Conservation (phyloP, 129 eudicot species). For the Mikania micrantha region DNA sequence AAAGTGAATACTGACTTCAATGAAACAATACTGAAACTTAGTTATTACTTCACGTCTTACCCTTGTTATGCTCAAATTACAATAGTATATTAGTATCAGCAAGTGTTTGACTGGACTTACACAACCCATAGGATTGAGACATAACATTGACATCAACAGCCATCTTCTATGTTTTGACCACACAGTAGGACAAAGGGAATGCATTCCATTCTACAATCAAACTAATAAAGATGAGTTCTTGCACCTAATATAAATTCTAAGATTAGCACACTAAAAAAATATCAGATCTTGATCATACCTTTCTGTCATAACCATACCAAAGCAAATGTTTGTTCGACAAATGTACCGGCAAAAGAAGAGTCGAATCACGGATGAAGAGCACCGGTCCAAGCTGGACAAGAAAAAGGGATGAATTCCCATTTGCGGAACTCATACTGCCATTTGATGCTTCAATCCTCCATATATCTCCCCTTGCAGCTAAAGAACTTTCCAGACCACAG, state of each 20-base stretch:
- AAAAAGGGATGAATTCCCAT: slow-evolving; percentile 57
- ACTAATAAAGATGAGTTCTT: slow-evolving; percentile 5
- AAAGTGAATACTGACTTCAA: too few species aligned
- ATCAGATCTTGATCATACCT: slow-evolving; percentile 35
- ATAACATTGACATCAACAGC: slow-evolving; percentile 86
- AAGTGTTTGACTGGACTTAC: slow-evolving; percentile 33
- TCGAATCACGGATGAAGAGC: slow-evolving; percentile 79
- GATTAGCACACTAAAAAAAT: not conserved
- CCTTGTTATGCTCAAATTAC: not conserved
- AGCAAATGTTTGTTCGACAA: slow-evolving; percentile 80
- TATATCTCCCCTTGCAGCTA: slow-evolving; percentile 77
- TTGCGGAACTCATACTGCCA: slow-evolving; percentile 60
- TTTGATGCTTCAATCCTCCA: slow-evolving; percentile 88
- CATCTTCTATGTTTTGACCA: slow-evolving; percentile 89
- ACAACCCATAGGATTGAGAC: slow-evolving; percentile 83
- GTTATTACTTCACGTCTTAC: too few species aligned
- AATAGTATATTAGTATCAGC: not conserved
- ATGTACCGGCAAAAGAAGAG: slow-evolving; percentile 85
- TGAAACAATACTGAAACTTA: too few species aligned
- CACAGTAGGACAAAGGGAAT: slow-evolving; percentile 81
- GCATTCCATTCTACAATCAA: slow-evolving; percentile 51
- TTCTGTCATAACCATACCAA: slow-evolving; percentile 90
- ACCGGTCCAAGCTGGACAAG: slow-evolving; percentile 84
- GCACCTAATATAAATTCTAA: not conserved
- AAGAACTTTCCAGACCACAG: slow-evolving; percentile 50